A percentile compares a stretch with the other conserved stretches of the same genome.
phyloP scores from a whole-genome alignment of 2,329 filamentous ascomycete genomes.

The Fusarium musae region DNA sequence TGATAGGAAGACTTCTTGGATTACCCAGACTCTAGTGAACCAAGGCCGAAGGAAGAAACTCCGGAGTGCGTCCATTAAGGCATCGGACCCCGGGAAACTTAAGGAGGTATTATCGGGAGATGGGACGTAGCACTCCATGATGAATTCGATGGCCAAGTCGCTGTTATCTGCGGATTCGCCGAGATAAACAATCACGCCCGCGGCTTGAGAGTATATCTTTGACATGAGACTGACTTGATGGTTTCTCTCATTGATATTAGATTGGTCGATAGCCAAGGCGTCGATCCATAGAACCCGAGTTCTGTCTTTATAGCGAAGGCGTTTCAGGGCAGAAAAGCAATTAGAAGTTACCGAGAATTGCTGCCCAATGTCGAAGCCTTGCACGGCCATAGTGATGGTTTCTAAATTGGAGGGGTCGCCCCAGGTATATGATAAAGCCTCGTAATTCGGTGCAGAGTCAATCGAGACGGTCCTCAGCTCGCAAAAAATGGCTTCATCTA shows the following conservation, averaged over 20 bases:
- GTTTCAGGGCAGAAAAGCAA: not conserved
- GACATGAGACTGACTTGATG: conserved; percentile 2
- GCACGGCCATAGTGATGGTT: not conserved
- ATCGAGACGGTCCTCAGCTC: not conserved
- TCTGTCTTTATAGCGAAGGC: not conserved
- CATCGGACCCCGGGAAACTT: not conserved
- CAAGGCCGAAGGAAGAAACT: not conserved
- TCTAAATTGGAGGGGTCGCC: not conserved
- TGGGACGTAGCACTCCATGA: not conserved
- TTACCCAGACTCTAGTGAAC: not conserved
- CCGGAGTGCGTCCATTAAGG: not conserved
- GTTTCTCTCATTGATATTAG: not conserved
- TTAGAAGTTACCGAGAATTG: not conserved
- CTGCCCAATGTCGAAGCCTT: fast-evolving
- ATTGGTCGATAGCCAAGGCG: not conserved
- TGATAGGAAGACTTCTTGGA: not conserved
- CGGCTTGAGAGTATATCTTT: not conserved
- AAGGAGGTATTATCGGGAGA: fast-evolving
- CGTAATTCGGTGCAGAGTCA: not conserved
- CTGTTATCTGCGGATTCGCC: not conserved
- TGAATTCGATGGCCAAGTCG: not conserved
- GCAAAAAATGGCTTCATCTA: not conserved
- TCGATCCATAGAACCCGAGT: not conserved
- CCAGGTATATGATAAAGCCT: not conserved
- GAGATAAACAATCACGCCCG: not conserved